Base-by-base conservation (phyloP, 2,329 filamentous ascomycete genomes). In the Epichloe brachyelytri region DNA sequence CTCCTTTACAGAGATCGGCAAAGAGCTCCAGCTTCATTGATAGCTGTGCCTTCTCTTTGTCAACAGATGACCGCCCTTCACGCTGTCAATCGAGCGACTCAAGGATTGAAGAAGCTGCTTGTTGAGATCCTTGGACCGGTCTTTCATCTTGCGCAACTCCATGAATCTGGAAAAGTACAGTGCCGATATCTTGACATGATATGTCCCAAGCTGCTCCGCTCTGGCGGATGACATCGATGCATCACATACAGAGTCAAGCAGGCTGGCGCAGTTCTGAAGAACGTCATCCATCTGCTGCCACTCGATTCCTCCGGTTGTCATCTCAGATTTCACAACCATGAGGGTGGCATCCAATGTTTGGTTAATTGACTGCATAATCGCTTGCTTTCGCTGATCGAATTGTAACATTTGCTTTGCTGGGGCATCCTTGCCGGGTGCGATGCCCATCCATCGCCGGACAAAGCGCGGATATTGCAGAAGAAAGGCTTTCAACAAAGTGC, bases 131-230 rank as follows among this genome's bases (percentile, higher is more conserved):
- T 67, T 68, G 11, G 63, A 59, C 43, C 64, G 70, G 4, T 67
- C 66, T 0, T 66, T 57, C 22, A 68, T 65, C 47, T 76, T 77
- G 14, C 72, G 67, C 53, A 79, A 62, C 43, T 73, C 69, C 17
- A 77, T 66, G 59, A 80, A 80, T 46, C 78, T 72, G n/a, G 79
- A 71, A 62, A 83, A 88, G 61, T 87, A 87, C 3, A 86, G 72
- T 57, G 85, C 83, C 0, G 85, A 88, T 26, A 88, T 77, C 58
- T 82, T 86, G 54, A 84, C 75, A 51, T 78, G 71, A 56, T 81
- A 79, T 2, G 69, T 70, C n/a, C 57, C 60, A 12, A 69, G 57
- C 48, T 68, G 63, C 30, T 68, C 67, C 1, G 57, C 47, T 46
- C 59, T 63, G 17, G 60, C 50, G 8, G 56, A 44, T 1, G 67